These are phyloP conservation scores for Fomitopsis palustris DNA, from an alignment of 1,284 basidiomycete species.

Conservation along the genomic window DNA sequence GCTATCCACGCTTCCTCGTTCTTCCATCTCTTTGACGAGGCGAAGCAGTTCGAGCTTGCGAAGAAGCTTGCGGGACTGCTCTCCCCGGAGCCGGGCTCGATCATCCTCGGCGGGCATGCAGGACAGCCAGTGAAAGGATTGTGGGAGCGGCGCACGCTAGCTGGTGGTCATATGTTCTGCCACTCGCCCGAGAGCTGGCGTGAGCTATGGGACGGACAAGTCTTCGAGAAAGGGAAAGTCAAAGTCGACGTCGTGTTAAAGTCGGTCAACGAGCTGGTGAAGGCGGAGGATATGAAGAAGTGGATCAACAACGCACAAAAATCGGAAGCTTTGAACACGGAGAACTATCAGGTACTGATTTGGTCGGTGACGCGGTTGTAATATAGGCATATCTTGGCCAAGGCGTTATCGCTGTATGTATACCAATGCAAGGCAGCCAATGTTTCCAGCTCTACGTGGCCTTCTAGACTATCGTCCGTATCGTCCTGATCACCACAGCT, in stretches of 20 bases:
- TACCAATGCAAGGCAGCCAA: no score
- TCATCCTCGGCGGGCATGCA: conserved; percentile 30
- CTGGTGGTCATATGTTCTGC: conserved; percentile 19
- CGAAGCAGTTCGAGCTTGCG: conserved; percentile 35
- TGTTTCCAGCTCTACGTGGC: no score
- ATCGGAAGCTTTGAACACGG: neutral
- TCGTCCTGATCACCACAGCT: no score
- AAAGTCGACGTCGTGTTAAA: neutral
- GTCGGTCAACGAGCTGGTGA: no score
- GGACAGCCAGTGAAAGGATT: conserved; percentile 23
- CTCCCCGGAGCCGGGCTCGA: conserved; percentile 27
- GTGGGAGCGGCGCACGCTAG: conserved; percentile 11
- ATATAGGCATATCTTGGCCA: no score
- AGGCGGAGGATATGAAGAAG: neutral
- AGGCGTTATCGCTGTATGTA: no score
- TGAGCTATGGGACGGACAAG: conserved; percentile 39
- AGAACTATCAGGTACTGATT: neutral
- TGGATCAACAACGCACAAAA: neutral
- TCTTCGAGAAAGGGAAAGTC: neutral
- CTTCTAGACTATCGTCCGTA: no score
- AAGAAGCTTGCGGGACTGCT: conserved; percentile 34
- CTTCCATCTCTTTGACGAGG: conserved; percentile 46
- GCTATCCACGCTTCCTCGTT: conserved; percentile 41
- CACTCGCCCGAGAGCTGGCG: conserved; percentile 38
- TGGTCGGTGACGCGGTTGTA: neutral